Evolutionary conservation across 2,329 filamentous ascomycete species (phyloP).

Genomic region (Endocalyx cinctus): DNA sequence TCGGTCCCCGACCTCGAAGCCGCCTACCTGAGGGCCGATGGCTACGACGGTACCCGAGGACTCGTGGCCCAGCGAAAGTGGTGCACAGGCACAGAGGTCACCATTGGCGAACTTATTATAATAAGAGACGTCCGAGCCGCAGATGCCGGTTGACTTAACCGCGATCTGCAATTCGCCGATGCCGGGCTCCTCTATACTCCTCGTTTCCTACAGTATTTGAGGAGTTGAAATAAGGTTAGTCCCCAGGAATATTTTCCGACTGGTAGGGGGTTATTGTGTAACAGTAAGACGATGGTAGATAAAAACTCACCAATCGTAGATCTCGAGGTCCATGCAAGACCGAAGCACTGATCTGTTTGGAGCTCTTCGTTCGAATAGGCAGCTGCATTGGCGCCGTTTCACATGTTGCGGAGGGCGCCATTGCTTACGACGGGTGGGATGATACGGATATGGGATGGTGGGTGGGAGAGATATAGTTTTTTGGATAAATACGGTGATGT

Average conservation of each 20-base stretch:
- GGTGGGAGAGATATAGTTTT: too few relatives aligned
- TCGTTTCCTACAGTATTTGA: too few relatives aligned
- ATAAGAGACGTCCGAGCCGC: conserved; percentile 66
- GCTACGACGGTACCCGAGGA: conserved; percentile 55
- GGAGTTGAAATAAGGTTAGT: conserved; percentile 15
- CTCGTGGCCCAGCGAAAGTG: conserved; percentile 61
- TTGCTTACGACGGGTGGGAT: conserved; percentile 30
- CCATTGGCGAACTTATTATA: conserved; percentile 71
- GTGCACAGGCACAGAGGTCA: conserved; percentile 61
- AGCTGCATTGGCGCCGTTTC: conserved; percentile 40
- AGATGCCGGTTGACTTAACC: conserved; percentile 63
- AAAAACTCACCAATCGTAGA: conserved; percentile 48
- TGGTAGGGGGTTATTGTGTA: conserved; percentile 30
- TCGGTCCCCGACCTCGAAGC: conserved; percentile 51
- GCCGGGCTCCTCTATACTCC: conserved; percentile 42
- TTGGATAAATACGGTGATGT: too few relatives aligned
- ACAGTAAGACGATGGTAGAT: conserved; percentile 18
- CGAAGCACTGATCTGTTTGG: conserved; percentile 43
- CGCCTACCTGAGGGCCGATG: conserved; percentile 47
- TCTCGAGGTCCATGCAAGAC: conserved; percentile 55
- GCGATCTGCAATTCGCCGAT: conserved; percentile 59
- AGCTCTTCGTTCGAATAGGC: conserved; percentile 37
- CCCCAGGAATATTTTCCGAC: too few relatives aligned
- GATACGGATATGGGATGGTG: conserved; percentile 30
- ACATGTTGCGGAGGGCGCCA: conserved; percentile 47